Percentiles rank a stretch among this genome's conserved stretches.
Evolutionary conservation across 371 early-diverging fungal species (phyloP).

Genomic region (Cokeromyces recurvatus): DNA sequence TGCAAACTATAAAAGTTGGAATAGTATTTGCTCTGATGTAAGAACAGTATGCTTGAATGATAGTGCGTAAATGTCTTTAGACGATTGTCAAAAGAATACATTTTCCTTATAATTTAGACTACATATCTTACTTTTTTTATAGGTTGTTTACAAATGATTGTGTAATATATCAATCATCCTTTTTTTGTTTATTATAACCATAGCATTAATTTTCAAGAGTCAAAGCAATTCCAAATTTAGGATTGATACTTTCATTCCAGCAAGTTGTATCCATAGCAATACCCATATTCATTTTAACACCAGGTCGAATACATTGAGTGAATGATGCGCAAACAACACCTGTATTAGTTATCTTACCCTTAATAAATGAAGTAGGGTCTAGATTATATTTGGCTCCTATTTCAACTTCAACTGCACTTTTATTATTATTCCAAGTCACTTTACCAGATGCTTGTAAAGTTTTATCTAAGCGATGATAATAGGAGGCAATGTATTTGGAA

Average conservation of each 20-base stretch:
- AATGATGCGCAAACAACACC: constrained; percentile 91
- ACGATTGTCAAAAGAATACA: too few species aligned
- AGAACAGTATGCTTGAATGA: too few species aligned
- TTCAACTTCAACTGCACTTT: constrained; percentile 80
- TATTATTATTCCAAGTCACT: constrained; percentile 85
- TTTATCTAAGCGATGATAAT: constrained; percentile 91
- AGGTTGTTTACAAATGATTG: too few species aligned
- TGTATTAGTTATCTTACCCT: constrained; percentile 94
- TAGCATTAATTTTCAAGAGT: constrained; percentile 74
- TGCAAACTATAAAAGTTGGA: too few species aligned
- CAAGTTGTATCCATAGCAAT: constrained; percentile 89
- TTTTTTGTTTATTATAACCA: too few species aligned
- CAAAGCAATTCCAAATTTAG: constrained; percentile 89
- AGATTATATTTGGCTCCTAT: constrained; percentile 92
- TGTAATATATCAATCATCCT: too few species aligned
- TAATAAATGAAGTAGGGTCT: constrained; percentile 85
- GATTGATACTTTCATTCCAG: constrained; percentile 90
- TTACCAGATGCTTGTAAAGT: constrained; percentile 92
- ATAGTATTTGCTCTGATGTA: too few species aligned
- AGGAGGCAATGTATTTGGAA: constrained; percentile 79
- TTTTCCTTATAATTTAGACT: too few species aligned
- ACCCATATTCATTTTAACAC: constrained; percentile 92
- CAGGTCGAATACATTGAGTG: constrained; percentile 90
- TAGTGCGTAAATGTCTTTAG: too few species aligned
- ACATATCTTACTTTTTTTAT: too few species aligned